Evolutionary conservation across 768 basidiomycete species (phyloP).

Genomic region (Roridomyces roridus): DNA sequence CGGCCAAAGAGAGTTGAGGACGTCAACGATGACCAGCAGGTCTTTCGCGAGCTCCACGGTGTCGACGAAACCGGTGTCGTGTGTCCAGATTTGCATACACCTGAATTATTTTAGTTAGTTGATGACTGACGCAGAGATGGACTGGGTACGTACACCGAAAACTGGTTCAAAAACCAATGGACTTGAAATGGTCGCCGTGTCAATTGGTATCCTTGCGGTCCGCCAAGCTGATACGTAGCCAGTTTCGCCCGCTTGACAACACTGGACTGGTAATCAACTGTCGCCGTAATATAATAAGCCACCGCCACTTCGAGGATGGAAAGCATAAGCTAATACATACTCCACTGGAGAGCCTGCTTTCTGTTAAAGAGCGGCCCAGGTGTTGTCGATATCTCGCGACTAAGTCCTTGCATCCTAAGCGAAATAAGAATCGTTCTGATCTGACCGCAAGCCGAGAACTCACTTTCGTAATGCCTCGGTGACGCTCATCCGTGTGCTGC

Average conservation of each 20-base stretch:
- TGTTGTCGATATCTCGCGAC: slow-evolving; percentile 40
- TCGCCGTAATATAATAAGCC: background rate
- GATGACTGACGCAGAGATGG: background rate
- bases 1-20: slow-evolving; percentile 21
- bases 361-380: slow-evolving; percentile 65
- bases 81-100: slow-evolving; percentile 26
- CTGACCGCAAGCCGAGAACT: too few relatives aligned
- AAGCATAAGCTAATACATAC: slow-evolving; percentile 49
- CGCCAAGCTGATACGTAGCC: slow-evolving; percentile 58
- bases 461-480: slow-evolving; percentile 71
- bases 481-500: slow-evolving; percentile 69
- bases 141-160: slow-evolving; percentile 57
- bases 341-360: slow-evolving; percentile 79
- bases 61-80: slow-evolving; percentile 14
- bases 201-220: slow-evolving; percentile 58
- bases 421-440: slow-evolving; percentile 10
- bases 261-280: slow-evolving; percentile 73
- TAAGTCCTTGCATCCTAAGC: slow-evolving; percentile 57
- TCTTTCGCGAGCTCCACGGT: slow-evolving; percentile 22
- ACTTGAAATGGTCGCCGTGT: slow-evolving; percentile 74
- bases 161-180: slow-evolving; percentile 74
- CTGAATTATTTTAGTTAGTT: background rate
- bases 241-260: slow-evolving; percentile 66
- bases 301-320: too few relatives aligned
- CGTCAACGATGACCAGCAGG: slow-evolving; percentile 16